Percentiles rank a stretch among this genome's conserved stretches.
These are phyloP conservation scores for Geosiphon pyriformis DNA, from an alignment of 192 early-diverging fungal species.

Conservation along the genomic window DNA sequence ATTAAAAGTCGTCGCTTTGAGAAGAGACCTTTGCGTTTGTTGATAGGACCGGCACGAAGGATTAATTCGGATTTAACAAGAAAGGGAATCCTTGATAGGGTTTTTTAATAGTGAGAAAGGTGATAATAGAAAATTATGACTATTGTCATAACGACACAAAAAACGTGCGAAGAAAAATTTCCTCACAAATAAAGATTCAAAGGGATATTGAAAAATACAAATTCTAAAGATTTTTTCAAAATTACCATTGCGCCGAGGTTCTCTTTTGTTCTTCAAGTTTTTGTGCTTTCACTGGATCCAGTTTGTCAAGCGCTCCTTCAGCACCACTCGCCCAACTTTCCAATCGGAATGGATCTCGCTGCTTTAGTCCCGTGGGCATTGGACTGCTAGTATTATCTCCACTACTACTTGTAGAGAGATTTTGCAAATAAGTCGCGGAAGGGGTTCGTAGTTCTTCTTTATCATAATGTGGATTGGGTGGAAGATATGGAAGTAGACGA, in stretches of 20 bases:
- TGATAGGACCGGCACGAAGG: conserved; percentile 50
- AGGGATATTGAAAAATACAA: neutral
- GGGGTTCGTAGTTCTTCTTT: conserved; percentile 29
- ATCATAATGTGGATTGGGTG: conserved; percentile 32
- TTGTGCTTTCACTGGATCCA: conserved; percentile 20
- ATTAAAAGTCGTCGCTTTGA: conserved; percentile 55
- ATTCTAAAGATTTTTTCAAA: neutral
- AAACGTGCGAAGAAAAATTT: neutral
- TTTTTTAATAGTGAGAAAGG: conserved; percentile 25
- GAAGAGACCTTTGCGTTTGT: conserved; percentile 51
- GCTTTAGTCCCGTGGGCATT: conserved; percentile 25
- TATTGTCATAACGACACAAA: neutral
- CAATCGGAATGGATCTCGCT: conserved; percentile 35
- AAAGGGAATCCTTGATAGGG: conserved; percentile 31
- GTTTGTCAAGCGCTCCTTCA: conserved; percentile 6
- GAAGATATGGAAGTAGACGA: conserved; percentile 36
- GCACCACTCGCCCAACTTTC: conserved; percentile 18
- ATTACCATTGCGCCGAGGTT: conserved; percentile 23
- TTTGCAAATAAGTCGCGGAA: conserved; percentile 27
- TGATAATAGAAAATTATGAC: conserved; percentile 1
- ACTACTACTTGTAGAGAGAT: conserved; percentile 15
- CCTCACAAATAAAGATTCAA: neutral
- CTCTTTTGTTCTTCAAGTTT: conserved; percentile 22
- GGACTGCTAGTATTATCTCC: conserved; percentile 11
- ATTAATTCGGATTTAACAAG: conserved; percentile 54